Evolutionary conservation across 2,329 filamentous ascomycete species (phyloP).

Genomic region (Periconia macrospinosa): DNA sequence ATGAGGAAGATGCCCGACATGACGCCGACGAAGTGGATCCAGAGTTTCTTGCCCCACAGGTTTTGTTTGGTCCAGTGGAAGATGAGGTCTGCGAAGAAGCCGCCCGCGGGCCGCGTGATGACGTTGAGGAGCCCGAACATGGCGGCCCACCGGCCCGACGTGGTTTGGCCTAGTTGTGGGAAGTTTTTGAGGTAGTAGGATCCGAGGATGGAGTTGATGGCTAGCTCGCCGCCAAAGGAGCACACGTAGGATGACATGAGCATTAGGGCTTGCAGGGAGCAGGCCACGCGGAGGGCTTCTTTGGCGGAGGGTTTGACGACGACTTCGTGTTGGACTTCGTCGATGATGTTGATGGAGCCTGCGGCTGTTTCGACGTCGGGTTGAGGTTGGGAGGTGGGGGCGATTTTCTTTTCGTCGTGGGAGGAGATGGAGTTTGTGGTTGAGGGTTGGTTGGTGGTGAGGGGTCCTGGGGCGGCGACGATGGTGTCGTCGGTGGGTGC

Average conservation of each 20-base stretch:
- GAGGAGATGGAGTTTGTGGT: conserved; percentile 39
- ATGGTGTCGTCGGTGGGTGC: conserved; percentile 52
- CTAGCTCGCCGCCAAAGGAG: conserved; percentile 62
- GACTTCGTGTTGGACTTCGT: conserved; percentile 62
- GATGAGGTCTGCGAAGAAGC: conserved; percentile 59
- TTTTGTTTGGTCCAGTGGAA: conserved; percentile 53
- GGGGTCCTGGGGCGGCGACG: conserved; percentile 54
- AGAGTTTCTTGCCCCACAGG: conserved; percentile 67
- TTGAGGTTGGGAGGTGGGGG: conserved; percentile 1
- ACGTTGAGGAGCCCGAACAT: conserved; percentile 78
- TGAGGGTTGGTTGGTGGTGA: conserved; percentile 46
- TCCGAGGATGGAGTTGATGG: conserved; percentile 64
- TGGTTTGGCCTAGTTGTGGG: conserved; percentile 56
- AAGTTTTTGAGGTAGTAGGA: conserved; percentile 62
- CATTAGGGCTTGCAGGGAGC: conserved; percentile 61
- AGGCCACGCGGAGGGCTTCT: conserved; percentile 63
- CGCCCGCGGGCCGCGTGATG: conserved; percentile 67
- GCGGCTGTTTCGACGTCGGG: conserved; percentile 51
- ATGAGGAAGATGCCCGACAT: conserved; percentile 62
- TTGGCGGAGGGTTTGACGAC: conserved; percentile 62
- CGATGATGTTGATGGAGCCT: conserved; percentile 56
- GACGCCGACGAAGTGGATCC: conserved; percentile 60
- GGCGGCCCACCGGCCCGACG: conserved; percentile 64
- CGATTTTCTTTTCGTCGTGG: conserved; percentile 42
- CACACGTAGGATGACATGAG: conserved; percentile 60